phyloP scores from a whole-genome alignment of 2,329 filamentous ascomycete genomes.

The Bertia moriformis region DNA sequence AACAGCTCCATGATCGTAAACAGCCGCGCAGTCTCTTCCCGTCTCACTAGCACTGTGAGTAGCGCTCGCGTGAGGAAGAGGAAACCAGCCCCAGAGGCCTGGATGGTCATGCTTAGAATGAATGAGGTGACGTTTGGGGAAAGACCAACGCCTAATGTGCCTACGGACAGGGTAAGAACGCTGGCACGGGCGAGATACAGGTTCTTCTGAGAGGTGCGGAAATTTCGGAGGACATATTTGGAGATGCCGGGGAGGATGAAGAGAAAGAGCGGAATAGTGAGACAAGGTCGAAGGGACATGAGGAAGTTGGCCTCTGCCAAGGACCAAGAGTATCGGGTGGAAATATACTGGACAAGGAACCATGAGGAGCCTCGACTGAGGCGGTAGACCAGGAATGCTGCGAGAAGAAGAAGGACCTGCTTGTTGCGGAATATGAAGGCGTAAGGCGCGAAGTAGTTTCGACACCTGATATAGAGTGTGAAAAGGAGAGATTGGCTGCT shows the following conservation, averaged over 20 bases:
- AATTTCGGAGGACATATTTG: conserved; percentile 11
- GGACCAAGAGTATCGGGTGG: conserved; percentile 30
- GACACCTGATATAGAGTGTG: conserved; percentile 3
- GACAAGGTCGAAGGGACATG: conserved; percentile 26
- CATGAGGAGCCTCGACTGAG: conserved; percentile 27
- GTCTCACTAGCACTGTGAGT: conserved; percentile 28
- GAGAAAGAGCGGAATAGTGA: conserved; percentile 29
- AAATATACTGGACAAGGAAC: conserved; percentile 33
- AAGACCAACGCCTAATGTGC: conserved; percentile 27
- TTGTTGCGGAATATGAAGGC: conserved; percentile 21
- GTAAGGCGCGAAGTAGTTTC: conserved; percentile 17
- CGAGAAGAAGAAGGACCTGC: conserved; percentile 23
- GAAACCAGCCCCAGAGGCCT: conserved; percentile 30
- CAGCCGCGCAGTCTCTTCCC: conserved; percentile 28
- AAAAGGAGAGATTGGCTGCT: neutral
- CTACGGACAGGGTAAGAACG: conserved; percentile 23
- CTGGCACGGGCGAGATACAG: conserved; percentile 27
- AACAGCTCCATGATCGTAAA: conserved; percentile 32
- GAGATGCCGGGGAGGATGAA: conserved; percentile 25
- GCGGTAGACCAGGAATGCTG: conserved; percentile 29
- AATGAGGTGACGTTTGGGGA: conserved; percentile 23
- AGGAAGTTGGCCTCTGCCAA: conserved; percentile 24
- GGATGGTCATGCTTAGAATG: conserved; percentile 26
- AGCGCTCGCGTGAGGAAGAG: conserved; percentile 27
- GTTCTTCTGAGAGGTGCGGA: conserved; percentile 18